Conservation (phyloP, 164 flowering plant genomes). For the Pachysandra terminalis region DNA sequence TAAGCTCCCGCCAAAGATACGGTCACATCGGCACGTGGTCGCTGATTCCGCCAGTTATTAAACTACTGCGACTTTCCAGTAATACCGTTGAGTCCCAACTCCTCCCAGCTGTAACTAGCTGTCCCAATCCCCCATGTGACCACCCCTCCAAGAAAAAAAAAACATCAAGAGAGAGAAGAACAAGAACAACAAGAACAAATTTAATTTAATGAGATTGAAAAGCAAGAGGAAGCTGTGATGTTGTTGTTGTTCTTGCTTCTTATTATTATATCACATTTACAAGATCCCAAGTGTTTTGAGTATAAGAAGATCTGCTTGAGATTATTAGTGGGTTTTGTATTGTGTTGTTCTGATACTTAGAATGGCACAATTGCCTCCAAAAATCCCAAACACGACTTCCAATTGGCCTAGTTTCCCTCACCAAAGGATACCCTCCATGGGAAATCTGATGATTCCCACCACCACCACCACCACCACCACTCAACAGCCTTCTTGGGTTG, state of each 20-base stretch:
- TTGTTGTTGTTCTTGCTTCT: neutral
- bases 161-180: neutral
- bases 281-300: neutral
- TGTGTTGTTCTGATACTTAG: neutral
- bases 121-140: constrained; percentile 70
- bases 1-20: constrained; percentile 11
- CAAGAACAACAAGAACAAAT: neutral
- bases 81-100: constrained; percentile 39
- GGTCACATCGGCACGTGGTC: constrained; percentile 82
- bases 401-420: constrained; percentile 53
- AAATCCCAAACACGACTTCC: constrained; percentile 57
- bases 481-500: constrained; percentile 48
- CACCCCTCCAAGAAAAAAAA: constrained; percentile 18
- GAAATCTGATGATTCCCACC: constrained; percentile 11
- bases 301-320: neutral
- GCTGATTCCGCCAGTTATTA: constrained; percentile 60
- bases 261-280: too few species aligned
- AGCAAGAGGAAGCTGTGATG: neutral
- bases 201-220: neutral
- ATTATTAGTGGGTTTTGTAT: neutral
- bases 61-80: constrained; percentile 42
- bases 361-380: constrained; percentile 91
- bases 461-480: neutral
- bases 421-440: constrained; percentile 36
- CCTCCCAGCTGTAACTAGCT: constrained; percentile 83